Evolutionary conservation across 768 basidiomycete species (phyloP).

Genomic region (Leccinum sublutescens): DNA sequence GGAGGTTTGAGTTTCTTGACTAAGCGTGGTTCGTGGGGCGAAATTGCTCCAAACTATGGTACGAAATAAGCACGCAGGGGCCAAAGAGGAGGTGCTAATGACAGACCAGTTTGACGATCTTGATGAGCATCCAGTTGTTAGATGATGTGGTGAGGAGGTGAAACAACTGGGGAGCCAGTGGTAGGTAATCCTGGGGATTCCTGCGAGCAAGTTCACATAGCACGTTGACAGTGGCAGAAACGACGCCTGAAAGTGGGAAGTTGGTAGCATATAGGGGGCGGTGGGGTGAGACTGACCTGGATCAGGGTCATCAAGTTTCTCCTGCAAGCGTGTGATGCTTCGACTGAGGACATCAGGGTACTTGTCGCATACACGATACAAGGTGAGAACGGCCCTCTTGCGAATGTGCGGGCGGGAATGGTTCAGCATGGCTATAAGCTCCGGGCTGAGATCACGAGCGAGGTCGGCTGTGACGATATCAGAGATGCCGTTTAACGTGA

Average conservation of each 20-base stretch:
- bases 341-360: slow-evolving; percentile 76
- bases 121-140: slow-evolving; percentile 99
- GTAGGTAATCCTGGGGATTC: slow-evolving; percentile 77
- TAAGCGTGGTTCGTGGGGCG: slow-evolving; percentile 88
- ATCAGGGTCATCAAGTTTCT: slow-evolving; percentile 79
- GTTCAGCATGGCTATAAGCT: slow-evolving; percentile 81
- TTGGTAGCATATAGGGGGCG: neutral
- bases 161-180: slow-evolving; percentile 89
- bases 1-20: slow-evolving; percentile 94
- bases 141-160: slow-evolving; percentile 89
- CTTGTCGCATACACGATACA: slow-evolving; percentile 77
- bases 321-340: slow-evolving; percentile 68
- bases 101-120: slow-evolving; percentile 90
- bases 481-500: slow-evolving; percentile 79
- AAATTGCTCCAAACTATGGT: slow-evolving; percentile 84
- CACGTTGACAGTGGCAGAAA: slow-evolving; percentile 93
- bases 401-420: slow-evolving; percentile 88
- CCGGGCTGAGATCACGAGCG: slow-evolving; percentile 85
- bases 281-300: slow-evolving; percentile 42
- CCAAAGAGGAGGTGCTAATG: neutral
- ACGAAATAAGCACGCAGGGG: neutral
- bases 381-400: slow-evolving; percentile 82
- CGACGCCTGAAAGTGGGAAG: slow-evolving; percentile 58
- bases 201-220: slow-evolving; percentile 87
- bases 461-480: slow-evolving; percentile 84